Evolutionary conservation across 768 basidiomycete genomes (phyloP).

Genomic region (Tylopilus subfusipes): DNA sequence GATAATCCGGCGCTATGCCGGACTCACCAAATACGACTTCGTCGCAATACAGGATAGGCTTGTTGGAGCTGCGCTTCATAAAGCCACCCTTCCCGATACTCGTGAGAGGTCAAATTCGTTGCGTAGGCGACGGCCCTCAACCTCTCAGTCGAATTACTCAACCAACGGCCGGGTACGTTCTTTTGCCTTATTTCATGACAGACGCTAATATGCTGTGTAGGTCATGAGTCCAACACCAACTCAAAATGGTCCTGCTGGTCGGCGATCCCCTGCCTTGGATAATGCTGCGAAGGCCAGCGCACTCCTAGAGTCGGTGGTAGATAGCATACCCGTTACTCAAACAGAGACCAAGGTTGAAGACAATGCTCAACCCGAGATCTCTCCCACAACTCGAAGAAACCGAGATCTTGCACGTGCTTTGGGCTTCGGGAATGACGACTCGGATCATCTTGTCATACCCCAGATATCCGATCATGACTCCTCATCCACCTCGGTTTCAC

Average conservation of each 20-base stretch:
- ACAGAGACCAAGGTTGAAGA: slow-evolving; percentile 28
- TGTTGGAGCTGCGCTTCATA: slow-evolving; percentile 57
- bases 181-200: neutral
- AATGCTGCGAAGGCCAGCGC: slow-evolving; percentile 60
- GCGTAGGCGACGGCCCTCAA: slow-evolving; percentile 71
- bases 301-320: slow-evolving; percentile 59
- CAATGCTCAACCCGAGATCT: slow-evolving; percentile 35
- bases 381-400: slow-evolving; percentile 58
- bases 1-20: slow-evolving; percentile 59
- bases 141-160: slow-evolving; percentile 78
- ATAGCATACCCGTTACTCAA: slow-evolving; percentile 45
- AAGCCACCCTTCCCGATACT: slow-evolving; percentile 52
- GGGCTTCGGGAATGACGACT: slow-evolving; percentile 52
- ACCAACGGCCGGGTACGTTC: slow-evolving; percentile 45
- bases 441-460: slow-evolving; percentile 23
- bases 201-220: slow-evolving; percentile 33
- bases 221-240: slow-evolving; percentile 53
- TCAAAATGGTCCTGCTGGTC: slow-evolving; percentile 30
- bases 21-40: slow-evolving; percentile 69
- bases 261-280: slow-evolving; percentile 39
- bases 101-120: slow-evolving; percentile 68
- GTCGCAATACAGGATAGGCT: slow-evolving; percentile 72
- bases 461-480: slow-evolving; percentile 23
- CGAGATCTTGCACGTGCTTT: slow-evolving; percentile 75
- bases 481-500: slow-evolving; percentile 31